Evolutionary conservation across 495 filamentous ascomycete species (phyloP).

Genomic region (Physcia stellaris): DNA sequence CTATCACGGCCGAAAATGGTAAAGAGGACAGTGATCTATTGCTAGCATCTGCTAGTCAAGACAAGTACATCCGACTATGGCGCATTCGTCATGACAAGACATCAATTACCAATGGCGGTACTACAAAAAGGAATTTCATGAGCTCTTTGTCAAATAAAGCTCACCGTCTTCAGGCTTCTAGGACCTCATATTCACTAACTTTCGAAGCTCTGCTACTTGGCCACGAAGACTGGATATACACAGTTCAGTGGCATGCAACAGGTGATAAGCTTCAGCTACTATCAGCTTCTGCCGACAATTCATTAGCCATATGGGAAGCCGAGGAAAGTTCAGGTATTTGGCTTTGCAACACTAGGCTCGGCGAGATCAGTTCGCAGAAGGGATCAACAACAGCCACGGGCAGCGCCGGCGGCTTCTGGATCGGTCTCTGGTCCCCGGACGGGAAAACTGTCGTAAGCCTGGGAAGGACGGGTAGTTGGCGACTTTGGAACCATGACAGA

Average conservation of each 20-base stretch:
- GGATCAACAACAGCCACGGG: conserved; percentile 92
- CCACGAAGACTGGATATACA: conserved; percentile 98
- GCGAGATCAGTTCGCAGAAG: conserved; percentile 86
- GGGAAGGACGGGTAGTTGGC: conserved; percentile 87
- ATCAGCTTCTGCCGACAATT: conserved; percentile 89
- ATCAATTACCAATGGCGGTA: conserved; percentile 17
- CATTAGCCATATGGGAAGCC: conserved; percentile 79
- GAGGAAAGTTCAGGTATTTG: conserved; percentile 77
- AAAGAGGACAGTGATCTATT: conserved; percentile 50
- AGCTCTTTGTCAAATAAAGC: conserved; percentile 74
- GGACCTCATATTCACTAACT: conserved; percentile 58
- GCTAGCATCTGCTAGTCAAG: conserved; percentile 88
- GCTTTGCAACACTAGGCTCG: conserved; percentile 70
- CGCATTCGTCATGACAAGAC: conserved; percentile 43
- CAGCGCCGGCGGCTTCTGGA: conserved; percentile 92
- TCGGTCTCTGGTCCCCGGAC: conserved; percentile 78
- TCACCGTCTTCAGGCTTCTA: conserved; percentile 48
- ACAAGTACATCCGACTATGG: conserved; percentile 96
- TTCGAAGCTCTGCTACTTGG: conserved; percentile 92
- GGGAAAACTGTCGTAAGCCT: conserved; percentile 63
- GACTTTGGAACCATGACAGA: conserved; percentile 52
- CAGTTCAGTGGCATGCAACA: conserved; percentile 55
- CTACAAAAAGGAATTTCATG: conserved; percentile 27
- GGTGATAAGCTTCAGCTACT: conserved; percentile 54
- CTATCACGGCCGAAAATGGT: conserved; percentile 54